Evolutionary conservation across 225 moss, liverwort and hornwort genomes (phyloP), one percentile per base, ranked within the genome.

Genomic region (Rhytidiadelphus loreus): DNA sequence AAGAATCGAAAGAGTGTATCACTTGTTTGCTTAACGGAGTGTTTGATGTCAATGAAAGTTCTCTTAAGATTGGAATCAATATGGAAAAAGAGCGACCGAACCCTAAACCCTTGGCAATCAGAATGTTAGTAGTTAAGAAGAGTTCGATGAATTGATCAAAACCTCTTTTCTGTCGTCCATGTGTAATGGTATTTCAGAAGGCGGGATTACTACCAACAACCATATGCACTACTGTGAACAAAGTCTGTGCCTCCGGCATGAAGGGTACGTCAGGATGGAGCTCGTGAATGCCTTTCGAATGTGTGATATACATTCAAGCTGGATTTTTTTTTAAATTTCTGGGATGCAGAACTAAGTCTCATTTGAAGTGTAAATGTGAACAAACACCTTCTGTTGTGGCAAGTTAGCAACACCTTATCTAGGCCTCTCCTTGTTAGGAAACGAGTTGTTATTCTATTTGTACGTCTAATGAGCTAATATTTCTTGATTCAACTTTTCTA

Each of bases 181-280:
- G 72, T 82, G 69, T 69, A 62, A 70, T 88, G 83, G 33, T 8
- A 69, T 89, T 86, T 65, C 97, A 98, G 98, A 94, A 93, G 86
- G 97, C 92, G 71, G 97, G 98, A 83, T 88, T 98, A 77, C 85
- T 90, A 83, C 90, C 91, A 87, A 76, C 88, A 61, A 97, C 96
- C 86, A 91, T 97, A 71, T 98, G 98, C 92, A 98, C 98, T 52
- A 97, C 97, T 56, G 91, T 98, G 86, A 98, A 97, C 92, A 98
- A 98, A 95, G 96, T 97, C 65, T 97, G 98, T 87, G 88, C 98
- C 55, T 98, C 98, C 16, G 98, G 98, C 92, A 98, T 98, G 98
- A 98, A 98, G 93, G 96, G 98, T 92, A 83, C 77, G 87, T 76
- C 39, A 88, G 71, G 44, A 39, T 72, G 62, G 18, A 81, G 66